These are phyloP conservation scores for Madurella fahalii DNA, from an alignment of 2,329 filamentous ascomycete species.

Conservation along the genomic window DNA sequence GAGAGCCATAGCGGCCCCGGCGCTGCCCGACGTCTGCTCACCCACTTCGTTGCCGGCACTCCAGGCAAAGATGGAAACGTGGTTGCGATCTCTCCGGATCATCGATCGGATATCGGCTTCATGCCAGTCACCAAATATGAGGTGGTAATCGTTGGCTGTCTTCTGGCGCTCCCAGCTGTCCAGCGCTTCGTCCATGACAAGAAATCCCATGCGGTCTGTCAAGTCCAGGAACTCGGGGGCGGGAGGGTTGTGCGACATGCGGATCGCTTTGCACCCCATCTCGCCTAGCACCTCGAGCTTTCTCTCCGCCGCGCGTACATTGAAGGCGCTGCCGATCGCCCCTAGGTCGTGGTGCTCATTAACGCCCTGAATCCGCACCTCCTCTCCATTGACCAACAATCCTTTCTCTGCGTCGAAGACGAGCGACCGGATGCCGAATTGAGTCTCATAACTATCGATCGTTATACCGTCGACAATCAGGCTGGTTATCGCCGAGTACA, in stretches of 20 bases:
- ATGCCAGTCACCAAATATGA: constrained; percentile 49
- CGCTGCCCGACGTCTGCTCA: constrained; percentile 36
- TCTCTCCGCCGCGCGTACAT: constrained; percentile 43
- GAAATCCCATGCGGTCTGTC: constrained; percentile 44
- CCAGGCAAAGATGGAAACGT: constrained; percentile 49
- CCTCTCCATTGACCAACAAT: too few species aligned
- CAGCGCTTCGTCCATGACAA: constrained; percentile 51
- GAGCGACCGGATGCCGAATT: too few species aligned
- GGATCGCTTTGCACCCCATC: constrained; percentile 46
- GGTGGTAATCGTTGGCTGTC: constrained; percentile 44
- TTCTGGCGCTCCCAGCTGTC: constrained; percentile 45
- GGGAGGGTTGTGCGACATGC: constrained; percentile 50
- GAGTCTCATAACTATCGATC: too few species aligned
- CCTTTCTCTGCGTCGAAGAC: too few species aligned
- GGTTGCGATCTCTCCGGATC: constrained; percentile 49
- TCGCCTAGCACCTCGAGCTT: constrained; percentile 46
- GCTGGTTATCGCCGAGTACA: too few species aligned
- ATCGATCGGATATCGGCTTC: constrained; percentile 48
- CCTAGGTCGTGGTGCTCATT: constrained; percentile 51
- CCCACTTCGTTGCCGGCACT: constrained; percentile 51
- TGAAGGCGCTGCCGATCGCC: constrained; percentile 47
- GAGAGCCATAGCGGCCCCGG: constrained; percentile 28
- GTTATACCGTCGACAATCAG: too few species aligned
- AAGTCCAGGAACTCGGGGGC: constrained; percentile 46
- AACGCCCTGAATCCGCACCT: constrained; percentile 39